A percentile compares a stretch with the other conserved stretches of the same genome.
phyloP scores from a whole-genome alignment of 2,329 filamentous ascomycete genomes.

The Pseudogymnoascus sp. region DNA sequence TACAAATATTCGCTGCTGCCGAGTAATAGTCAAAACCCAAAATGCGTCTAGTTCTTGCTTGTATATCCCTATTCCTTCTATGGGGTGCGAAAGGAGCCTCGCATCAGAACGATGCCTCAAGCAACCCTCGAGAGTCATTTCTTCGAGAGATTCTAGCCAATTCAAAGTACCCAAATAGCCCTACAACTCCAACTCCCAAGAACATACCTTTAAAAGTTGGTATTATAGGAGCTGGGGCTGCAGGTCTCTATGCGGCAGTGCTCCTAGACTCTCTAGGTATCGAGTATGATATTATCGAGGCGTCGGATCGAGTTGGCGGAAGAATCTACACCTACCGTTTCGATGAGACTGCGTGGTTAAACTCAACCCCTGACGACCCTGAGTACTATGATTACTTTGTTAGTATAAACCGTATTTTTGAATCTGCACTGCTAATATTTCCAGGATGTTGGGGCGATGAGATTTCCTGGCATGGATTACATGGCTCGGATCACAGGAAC shows the following conservation, averaged over 20 bases:
- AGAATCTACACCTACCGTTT: constrained; percentile 32
- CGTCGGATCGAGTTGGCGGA: constrained; percentile 29
- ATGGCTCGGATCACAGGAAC: constrained; percentile 25
- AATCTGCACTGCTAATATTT: not conserved
- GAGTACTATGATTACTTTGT: constrained; percentile 33
- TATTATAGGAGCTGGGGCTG: constrained; percentile 33
- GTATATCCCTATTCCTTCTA: not conserved
- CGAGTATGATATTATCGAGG: constrained; percentile 32
- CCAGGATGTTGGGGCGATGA: constrained; percentile 32
- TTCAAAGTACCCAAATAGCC: not conserved
- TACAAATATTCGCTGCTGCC: not conserved
- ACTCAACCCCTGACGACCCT: constrained; percentile 17
- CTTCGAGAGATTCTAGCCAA: not conserved
- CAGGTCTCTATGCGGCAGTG: constrained; percentile 32
- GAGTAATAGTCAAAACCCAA: not conserved
- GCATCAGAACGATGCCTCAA: not conserved
- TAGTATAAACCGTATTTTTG: not conserved
- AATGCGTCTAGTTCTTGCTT: not conserved
- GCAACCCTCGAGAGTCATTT: not conserved
- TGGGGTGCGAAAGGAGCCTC: not conserved
- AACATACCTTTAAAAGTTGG: constrained; percentile 19
- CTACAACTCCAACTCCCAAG: not conserved
- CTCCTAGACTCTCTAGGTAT: constrained; percentile 27
- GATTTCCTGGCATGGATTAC: constrained; percentile 30
- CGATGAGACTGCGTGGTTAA: constrained; percentile 13